A percentile compares a stretch with the other conserved stretches of the same genome.
phyloP scores from a whole-genome alignment of 2,329 filamentous ascomycete species.

The Macrophomina tecta region DNA sequence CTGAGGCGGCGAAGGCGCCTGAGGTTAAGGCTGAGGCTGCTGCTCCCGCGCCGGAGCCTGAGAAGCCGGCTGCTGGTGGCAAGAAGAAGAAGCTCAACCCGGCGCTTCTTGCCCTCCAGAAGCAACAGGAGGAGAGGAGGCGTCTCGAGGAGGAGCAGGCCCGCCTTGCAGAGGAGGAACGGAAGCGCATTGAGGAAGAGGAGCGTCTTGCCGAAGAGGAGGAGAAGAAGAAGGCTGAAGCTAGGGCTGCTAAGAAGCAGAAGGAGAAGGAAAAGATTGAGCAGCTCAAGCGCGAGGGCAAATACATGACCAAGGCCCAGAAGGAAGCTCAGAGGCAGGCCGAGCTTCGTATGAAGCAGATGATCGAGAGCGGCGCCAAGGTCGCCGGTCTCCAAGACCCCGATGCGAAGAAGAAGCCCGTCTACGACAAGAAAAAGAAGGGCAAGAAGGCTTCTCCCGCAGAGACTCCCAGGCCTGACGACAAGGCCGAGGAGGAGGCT shows the following conservation, averaged over 20 bases:
- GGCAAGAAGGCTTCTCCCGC: constrained; percentile 59
- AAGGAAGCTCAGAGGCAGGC: constrained; percentile 80
- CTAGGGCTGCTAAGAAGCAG: constrained; percentile 79
- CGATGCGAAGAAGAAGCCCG: constrained; percentile 75
- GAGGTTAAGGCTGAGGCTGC: constrained; percentile 44
- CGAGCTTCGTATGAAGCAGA: constrained; percentile 81
- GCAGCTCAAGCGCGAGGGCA: constrained; percentile 86
- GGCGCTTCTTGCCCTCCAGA: constrained; percentile 74
- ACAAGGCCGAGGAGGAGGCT: constrained; percentile 60
- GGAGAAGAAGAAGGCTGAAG: constrained; percentile 71
- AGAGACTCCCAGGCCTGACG: constrained; percentile 57
- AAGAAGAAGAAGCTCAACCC: constrained; percentile 92
- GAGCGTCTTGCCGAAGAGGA: constrained; percentile 72
- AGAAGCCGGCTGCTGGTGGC: constrained; percentile 52
- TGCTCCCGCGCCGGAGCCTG: constrained; percentile 42
- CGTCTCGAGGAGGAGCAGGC: constrained; percentile 69
- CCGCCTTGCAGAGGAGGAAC: constrained; percentile 65
- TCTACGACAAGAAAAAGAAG: constrained; percentile 75
- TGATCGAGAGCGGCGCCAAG: constrained; percentile 76
- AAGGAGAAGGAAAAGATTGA: constrained; percentile 86
- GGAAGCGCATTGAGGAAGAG: constrained; percentile 68
- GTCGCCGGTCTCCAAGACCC: constrained; percentile 65
- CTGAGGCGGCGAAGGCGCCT: constrained; percentile 52
- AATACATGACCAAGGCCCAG: constrained; percentile 84
- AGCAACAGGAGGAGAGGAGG: constrained; percentile 80